Evolutionary conservation across 2,329 filamentous ascomycete genomes (phyloP).

Genomic region (Alternaria gansuensis): DNA sequence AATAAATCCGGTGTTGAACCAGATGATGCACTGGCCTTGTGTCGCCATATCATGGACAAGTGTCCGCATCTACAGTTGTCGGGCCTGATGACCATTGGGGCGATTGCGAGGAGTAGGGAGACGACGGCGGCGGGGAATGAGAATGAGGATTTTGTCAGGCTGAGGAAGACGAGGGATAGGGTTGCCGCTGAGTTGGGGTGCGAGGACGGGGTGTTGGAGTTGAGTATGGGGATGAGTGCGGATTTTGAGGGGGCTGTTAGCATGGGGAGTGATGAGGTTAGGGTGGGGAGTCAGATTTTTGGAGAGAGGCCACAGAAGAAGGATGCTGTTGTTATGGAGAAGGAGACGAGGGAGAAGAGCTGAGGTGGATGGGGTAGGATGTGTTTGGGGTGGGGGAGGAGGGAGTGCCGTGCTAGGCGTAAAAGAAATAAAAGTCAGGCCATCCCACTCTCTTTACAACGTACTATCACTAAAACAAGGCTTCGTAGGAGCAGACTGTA

Average conservation of each 20-base stretch:
- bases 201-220: slow-evolving; percentile 69
- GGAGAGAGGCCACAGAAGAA: slow-evolving; percentile 80
- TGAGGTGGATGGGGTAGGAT: neutral
- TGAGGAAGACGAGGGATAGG: slow-evolving; percentile 75
- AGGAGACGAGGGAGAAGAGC: slow-evolving; percentile 28
- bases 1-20: slow-evolving; percentile 85
- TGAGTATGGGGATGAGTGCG: slow-evolving; percentile 99
- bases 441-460: no score
- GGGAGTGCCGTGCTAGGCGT: no score
- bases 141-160: slow-evolving; percentile 84
- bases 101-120: slow-evolving; percentile 83
- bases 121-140: slow-evolving; percentile 74
- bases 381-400: no score
- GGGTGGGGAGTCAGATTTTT: slow-evolving; percentile 94
- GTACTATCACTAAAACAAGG: no score
- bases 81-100: slow-evolving; percentile 96
- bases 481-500: no score
- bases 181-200: slow-evolving; percentile 70
- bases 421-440: no score
- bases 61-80: slow-evolving; percentile 78
- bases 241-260: slow-evolving; percentile 90
- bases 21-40: slow-evolving; percentile 69
- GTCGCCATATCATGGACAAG: slow-evolving; percentile 71
- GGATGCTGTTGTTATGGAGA: slow-evolving; percentile 72
- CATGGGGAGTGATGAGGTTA: slow-evolving; percentile 86